Evolutionary conservation across 2,329 filamentous ascomycete genomes (phyloP), one percentile per base, ranked within the genome.

Genomic region (Penicillium sp.): DNA sequence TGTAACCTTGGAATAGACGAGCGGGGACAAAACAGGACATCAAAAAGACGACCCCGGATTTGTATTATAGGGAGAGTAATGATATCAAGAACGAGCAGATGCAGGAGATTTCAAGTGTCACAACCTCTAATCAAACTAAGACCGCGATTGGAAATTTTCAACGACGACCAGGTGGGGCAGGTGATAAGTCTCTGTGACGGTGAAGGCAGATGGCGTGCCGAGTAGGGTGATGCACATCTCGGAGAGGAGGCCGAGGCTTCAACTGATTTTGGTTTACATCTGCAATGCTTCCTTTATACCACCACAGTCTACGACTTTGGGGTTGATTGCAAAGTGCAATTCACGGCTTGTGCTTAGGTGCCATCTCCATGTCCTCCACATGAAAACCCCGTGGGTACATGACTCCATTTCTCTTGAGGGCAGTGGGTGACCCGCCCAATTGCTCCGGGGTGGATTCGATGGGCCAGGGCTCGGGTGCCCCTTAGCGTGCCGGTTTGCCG

Each of bases 401-500:
- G 28, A 30, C 44, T 46, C 43, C 38, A 53, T 53, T 20, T 22
- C 20, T 22, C 22, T 22, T 18, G 8, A 36, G 10, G 20, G 2
- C 40, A 47, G 44, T 40, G 35, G 18, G 4, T 3, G n/a, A n/a
- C 13, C n/a, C 18, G 5, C 35, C 35, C 20, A 11, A 20, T 20
- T 20, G n/a, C 35, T 38, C 35, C 9, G 4, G 5, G 28, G 35
- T 41, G 48, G 47, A 25, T 49, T 45, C 35, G 3, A 10, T 28
- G 13, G 31, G 31, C 31, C 31, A n/a, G 9, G 35, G 18, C 18
- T 38, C 16, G 10, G 18, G n/a, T n/a, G 35, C 13, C 16, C 8
- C 56, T 52, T 56, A 56, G 52, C 45, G 63, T 69, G 66, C 66
- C 65, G 66, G 64, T 68, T 68, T 69, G 63, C 66, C 66, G 66